Evolutionary conservation across 495 filamentous ascomycete species (phyloP).

Genomic region (Penicillium fimorum): DNA sequence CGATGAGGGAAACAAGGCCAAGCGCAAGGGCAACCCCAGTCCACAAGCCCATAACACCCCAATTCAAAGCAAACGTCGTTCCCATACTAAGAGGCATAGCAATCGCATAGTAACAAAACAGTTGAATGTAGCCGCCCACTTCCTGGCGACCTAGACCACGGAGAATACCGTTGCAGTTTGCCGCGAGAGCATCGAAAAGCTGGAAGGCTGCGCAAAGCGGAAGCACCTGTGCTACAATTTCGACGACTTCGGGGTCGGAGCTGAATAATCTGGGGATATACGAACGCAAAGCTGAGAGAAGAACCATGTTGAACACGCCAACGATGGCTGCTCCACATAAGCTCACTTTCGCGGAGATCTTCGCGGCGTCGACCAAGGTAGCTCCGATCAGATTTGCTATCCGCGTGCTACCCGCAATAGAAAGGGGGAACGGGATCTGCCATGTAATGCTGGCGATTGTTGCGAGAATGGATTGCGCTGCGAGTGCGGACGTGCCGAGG

Average conservation of each 20-base stretch:
- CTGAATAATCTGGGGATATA: constrained; percentile 80
- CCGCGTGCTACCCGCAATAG: constrained; percentile 62
- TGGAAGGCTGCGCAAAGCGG: constrained; percentile 85
- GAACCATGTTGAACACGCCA: constrained; percentile 70
- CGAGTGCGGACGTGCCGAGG: constrained; percentile 66
- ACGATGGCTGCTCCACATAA: constrained; percentile 64
- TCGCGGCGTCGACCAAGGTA: constrained; percentile 66
- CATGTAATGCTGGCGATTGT: constrained; percentile 61
- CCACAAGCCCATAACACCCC: constrained; percentile 79
- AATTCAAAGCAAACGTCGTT: constrained; percentile 67
- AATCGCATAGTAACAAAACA: constrained; percentile 81
- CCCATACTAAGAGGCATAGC: constrained; percentile 82
- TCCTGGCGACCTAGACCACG: constrained; percentile 82
- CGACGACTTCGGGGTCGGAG: constrained; percentile 72
- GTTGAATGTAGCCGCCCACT: constrained; percentile 81
- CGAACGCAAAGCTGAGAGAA: constrained; percentile 61
- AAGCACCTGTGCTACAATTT: constrained; percentile 66
- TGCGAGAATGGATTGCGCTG: constrained; percentile 64
- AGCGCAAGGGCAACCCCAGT: constrained; percentile 72
- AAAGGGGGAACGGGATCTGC: constrained; percentile 66
- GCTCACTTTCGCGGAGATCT: constrained; percentile 65
- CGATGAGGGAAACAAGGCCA: constrained; percentile 60
- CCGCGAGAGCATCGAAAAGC: constrained; percentile 76
- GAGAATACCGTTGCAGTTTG: constrained; percentile 77
- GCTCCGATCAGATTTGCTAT: constrained; percentile 69